Conservation (phyloP, 441 rosid genomes). For the Metrosideros polymorpha region DNA sequence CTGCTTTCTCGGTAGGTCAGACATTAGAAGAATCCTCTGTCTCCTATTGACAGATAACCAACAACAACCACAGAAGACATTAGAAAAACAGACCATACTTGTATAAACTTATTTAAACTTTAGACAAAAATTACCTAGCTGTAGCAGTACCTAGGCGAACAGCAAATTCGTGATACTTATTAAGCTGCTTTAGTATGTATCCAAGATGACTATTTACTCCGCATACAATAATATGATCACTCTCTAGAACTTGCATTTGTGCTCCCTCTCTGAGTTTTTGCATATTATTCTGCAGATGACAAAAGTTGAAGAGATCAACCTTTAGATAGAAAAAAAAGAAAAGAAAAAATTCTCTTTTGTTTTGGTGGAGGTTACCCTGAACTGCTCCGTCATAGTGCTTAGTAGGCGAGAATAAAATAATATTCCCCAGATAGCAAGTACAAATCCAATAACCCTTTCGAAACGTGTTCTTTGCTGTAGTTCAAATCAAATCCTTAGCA, state of each 20-base stretch:
- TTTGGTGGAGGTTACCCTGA: slow-evolving; percentile 49
- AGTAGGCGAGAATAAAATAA: slow-evolving; percentile 86
- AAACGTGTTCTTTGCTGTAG: slow-evolving; percentile 88
- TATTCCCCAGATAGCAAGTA: slow-evolving; percentile 94
- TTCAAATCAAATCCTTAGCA: slow-evolving; percentile 15
- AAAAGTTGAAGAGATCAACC: slow-evolving; percentile 11
- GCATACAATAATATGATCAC: slow-evolving; percentile 86
- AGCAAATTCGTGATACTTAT: slow-evolving; percentile 83
- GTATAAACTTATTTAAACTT: not conserved
- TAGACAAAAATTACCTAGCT: slow-evolving; percentile 47
- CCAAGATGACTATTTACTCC: slow-evolving; percentile 77
- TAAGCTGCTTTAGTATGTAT: slow-evolving; percentile 79
- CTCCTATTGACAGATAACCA: slow-evolving; percentile 36
- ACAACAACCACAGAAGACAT: slow-evolving; percentile 6
- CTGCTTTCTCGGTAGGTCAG: slow-evolving; percentile 96
- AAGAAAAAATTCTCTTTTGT: not conserved
- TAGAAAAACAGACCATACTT: not conserved
- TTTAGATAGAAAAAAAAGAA: not conserved
- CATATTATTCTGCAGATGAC: slow-evolving; percentile 63
- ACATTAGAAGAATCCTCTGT: slow-evolving; percentile 94
- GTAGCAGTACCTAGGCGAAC: slow-evolving; percentile 95
- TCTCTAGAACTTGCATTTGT: slow-evolving; percentile 85
- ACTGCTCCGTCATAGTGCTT: slow-evolving; percentile 97
- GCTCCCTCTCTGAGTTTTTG: slow-evolving; percentile 95
- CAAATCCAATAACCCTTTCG: slow-evolving; percentile 79